A percentile compares a stretch with the other conserved stretches of the same genome.
Evolutionary conservation across 495 filamentous ascomycete genomes (phyloP).

Genomic region (Melanomma pulvis-pyrius): DNA sequence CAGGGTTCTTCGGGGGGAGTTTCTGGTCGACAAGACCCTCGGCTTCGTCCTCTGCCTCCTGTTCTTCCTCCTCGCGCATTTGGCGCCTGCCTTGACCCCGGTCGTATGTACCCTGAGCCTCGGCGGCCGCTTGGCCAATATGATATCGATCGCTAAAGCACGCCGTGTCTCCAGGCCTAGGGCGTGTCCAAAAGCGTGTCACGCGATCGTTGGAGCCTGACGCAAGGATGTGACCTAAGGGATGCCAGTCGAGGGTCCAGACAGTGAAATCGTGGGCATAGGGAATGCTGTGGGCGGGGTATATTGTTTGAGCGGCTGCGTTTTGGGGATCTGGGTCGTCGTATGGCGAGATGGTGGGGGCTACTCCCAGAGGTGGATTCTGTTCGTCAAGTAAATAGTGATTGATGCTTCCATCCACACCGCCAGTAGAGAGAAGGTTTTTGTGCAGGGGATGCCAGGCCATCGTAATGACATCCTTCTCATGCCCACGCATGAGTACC

Average conservation of each 20-base stretch:
- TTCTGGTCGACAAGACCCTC: slow-evolving; percentile 95
- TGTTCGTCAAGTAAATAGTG: slow-evolving; percentile 94
- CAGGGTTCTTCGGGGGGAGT: slow-evolving; percentile 60
- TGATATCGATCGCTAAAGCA: slow-evolving; percentile 89
- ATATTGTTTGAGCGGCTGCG: slow-evolving; percentile 80
- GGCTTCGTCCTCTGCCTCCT: slow-evolving; percentile 88
- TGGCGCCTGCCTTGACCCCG: slow-evolving; percentile 76
- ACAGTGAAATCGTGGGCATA: slow-evolving; percentile 92
- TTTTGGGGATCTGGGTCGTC: slow-evolving; percentile 76
- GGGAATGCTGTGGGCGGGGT: slow-evolving; percentile 80
- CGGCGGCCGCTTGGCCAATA: slow-evolving; percentile 89
- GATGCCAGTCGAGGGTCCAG: slow-evolving; percentile 98
- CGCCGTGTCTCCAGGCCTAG: slow-evolving; percentile 81
- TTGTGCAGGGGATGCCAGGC: slow-evolving; percentile 93
- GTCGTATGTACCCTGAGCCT: slow-evolving; percentile 90
- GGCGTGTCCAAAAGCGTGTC: slow-evolving; percentile 92
- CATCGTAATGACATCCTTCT: slow-evolving; percentile 91
- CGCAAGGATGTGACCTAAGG: slow-evolving; percentile 92
- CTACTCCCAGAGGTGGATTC: slow-evolving; percentile 71
- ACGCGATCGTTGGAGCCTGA: slow-evolving; percentile 98
- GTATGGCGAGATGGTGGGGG: slow-evolving; percentile 73
- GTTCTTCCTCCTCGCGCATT: slow-evolving; percentile 87
- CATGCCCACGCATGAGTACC: slow-evolving; percentile 84
- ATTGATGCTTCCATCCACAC: slow-evolving; percentile 81
- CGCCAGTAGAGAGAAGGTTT: slow-evolving; percentile 86